These are phyloP conservation scores for Solanum ossicruentum DNA, from an alignment of 257 asterid genomes.

Conservation along the genomic window DNA sequence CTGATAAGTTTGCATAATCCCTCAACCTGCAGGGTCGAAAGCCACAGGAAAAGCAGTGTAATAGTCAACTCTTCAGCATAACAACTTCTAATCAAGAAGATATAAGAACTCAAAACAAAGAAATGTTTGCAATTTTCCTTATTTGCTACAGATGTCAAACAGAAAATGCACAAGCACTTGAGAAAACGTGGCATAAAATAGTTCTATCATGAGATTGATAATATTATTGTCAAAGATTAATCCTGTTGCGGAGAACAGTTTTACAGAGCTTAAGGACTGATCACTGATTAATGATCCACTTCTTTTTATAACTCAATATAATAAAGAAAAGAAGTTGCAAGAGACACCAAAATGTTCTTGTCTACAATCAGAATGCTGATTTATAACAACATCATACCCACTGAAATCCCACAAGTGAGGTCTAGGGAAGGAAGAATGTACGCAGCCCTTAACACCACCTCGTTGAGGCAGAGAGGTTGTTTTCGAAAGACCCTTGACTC, in stretches of 20 bases:
- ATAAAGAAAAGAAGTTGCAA: neutral
- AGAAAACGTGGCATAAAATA: neutral
- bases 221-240: neutral
- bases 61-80: neutral
- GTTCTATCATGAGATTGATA: neutral
- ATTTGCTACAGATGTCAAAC: neutral
- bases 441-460: no score
- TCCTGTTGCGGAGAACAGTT: neutral
- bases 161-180: neutral
- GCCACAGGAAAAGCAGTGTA: conserved; percentile 9
- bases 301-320: neutral
- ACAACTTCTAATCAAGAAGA: neutral
- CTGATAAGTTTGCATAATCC: conserved; percentile 72
- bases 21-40: conserved; percentile 47
- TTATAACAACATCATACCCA: no score
- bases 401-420: no score
- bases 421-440: no score
- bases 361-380: neutral
- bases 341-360: neutral
- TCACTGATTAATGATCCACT: neutral
- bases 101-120: neutral
- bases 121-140: neutral
- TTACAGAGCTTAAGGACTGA: neutral
- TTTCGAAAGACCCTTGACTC: no score
- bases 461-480: no score